A percentile compares a stretch with the other conserved stretches of the same genome.
These are phyloP conservation scores for Penicillium sp. DNA, from an alignment of 2,329 filamentous ascomycete species.

Conservation along the genomic window DNA sequence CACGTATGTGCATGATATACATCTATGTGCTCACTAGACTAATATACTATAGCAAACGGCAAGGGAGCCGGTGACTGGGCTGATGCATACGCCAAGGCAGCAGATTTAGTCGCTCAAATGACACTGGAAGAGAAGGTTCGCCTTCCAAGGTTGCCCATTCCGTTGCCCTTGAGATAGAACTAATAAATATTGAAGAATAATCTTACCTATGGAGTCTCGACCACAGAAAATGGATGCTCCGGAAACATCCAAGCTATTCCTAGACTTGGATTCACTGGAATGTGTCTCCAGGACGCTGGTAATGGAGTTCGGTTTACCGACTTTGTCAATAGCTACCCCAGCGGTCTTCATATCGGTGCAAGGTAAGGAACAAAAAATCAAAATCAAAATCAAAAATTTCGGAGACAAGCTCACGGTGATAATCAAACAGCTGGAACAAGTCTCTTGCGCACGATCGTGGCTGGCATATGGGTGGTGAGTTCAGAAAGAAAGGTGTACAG, in stretches of 20 bases:
- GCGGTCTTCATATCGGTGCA: conserved; percentile 46
- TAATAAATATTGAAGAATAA: conserved; percentile 17
- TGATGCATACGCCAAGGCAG: conserved; percentile 21
- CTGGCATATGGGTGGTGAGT: conserved; percentile 61
- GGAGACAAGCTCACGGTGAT: background rate
- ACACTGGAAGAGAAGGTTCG: conserved; percentile 26
- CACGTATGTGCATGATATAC: conserved; percentile 15
- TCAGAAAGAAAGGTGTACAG: conserved; percentile 55
- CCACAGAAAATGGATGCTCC: conserved; percentile 18
- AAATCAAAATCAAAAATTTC: background rate
- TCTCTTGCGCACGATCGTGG: conserved; percentile 59
- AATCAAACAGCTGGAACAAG: conserved; percentile 53
- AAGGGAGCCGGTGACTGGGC: conserved; percentile 23
- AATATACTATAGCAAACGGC: conserved; percentile 10
- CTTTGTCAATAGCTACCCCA: conserved; percentile 49
- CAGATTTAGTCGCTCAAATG: conserved; percentile 20
- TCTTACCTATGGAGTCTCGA: conserved; percentile 20
- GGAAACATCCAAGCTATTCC: conserved; percentile 19
- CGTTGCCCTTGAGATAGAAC: background rate
- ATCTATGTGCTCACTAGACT: background rate
- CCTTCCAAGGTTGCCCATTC: background rate
- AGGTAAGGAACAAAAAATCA: conserved; percentile 16
- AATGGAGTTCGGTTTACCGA: conserved; percentile 47
- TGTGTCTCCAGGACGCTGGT: conserved; percentile 48
- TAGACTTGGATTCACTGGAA: conserved; percentile 42